Conservation (phyloP, 495 filamentous ascomycete genomes). For the Acidomyces sp. region DNA sequence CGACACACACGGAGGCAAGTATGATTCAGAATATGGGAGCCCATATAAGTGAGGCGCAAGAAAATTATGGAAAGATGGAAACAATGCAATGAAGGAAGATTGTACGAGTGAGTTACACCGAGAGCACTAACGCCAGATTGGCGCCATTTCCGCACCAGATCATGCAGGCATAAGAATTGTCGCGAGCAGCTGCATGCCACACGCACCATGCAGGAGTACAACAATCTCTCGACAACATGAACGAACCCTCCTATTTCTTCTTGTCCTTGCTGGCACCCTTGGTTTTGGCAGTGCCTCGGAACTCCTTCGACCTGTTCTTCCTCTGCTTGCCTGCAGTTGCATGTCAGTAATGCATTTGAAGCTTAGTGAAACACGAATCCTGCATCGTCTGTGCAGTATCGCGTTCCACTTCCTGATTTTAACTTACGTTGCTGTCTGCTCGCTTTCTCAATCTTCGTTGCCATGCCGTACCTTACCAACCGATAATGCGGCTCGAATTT, state of each 20-base stretch:
- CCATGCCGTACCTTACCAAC: constrained; percentile 80
- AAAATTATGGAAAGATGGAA: background rate
- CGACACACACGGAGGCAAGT: too few relatives aligned
- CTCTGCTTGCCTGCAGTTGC: constrained; percentile 82
- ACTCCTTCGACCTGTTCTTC: constrained; percentile 99
- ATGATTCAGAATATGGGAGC: too few relatives aligned
- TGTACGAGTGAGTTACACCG: constrained; percentile 5
- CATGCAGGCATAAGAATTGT: constrained; percentile 5
- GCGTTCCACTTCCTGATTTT: too few relatives aligned
- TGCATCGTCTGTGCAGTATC: too few relatives aligned
- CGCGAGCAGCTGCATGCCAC: background rate
- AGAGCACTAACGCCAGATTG: constrained; percentile 7
- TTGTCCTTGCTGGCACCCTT: constrained; percentile 72
- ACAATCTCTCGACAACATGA: background rate
- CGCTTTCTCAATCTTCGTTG: constrained; percentile 86
- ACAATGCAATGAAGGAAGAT: background rate
- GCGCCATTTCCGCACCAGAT: constrained; percentile 8
- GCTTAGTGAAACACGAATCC: too few relatives aligned
- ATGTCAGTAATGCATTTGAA: too few relatives aligned
- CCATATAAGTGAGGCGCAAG: background rate
- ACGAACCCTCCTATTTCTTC: constrained; percentile 31
- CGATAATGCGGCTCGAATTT: constrained; percentile 99
- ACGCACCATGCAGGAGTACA: constrained; percentile 2
- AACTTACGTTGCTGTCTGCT: constrained; percentile 98
- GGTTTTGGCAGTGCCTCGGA: constrained; percentile 80